These are phyloP conservation scores for Septoria petroselini DNA, from an alignment of 2,329 filamentous ascomycete genomes.

Conservation along the genomic window DNA sequence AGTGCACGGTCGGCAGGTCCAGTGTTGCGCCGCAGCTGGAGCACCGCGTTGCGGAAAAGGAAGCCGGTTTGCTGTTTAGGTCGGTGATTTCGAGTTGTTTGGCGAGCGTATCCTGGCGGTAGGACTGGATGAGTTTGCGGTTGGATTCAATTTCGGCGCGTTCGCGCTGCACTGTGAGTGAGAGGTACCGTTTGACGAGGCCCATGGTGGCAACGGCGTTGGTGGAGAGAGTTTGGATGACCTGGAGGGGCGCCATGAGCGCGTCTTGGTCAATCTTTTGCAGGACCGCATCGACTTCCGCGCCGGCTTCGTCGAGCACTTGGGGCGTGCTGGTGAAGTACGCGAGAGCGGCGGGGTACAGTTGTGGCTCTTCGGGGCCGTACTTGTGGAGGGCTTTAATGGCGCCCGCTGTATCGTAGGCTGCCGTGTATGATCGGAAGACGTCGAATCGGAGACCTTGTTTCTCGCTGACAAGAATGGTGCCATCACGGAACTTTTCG, in stretches of 20 bases:
- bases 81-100: slow-evolving; percentile 77
- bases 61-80: slow-evolving; percentile 72
- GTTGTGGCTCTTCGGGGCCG: slow-evolving; percentile 80
- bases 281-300: slow-evolving; percentile 73
- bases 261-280: slow-evolving; percentile 84
- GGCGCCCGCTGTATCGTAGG: slow-evolving; percentile 85
- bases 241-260: slow-evolving; percentile 92
- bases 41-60: slow-evolving; percentile 89
- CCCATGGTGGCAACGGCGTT: slow-evolving; percentile 92
- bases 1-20: slow-evolving; percentile 89
- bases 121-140: slow-evolving; percentile 74
- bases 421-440: slow-evolving; percentile 90
- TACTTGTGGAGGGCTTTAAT: slow-evolving; percentile 90
- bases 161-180: slow-evolving; percentile 83
- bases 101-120: slow-evolving; percentile 75
- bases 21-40: slow-evolving; percentile 73
- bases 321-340: slow-evolving; percentile 86
- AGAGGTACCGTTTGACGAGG: slow-evolving; percentile 90
- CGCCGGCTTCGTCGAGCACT: slow-evolving; percentile 78
- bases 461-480: slow-evolving; percentile 88
- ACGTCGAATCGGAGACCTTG: slow-evolving; percentile 91
- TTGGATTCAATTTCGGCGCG: slow-evolving; percentile 80
- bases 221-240: slow-evolving; percentile 82
- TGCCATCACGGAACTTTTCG: slow-evolving; percentile 84
- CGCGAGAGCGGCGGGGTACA: slow-evolving; percentile 87